These are phyloP conservation scores for Chrysopogon serrulatus DNA, from an alignment of 176 grass and related monocot species.

Conservation along the genomic window DNA sequence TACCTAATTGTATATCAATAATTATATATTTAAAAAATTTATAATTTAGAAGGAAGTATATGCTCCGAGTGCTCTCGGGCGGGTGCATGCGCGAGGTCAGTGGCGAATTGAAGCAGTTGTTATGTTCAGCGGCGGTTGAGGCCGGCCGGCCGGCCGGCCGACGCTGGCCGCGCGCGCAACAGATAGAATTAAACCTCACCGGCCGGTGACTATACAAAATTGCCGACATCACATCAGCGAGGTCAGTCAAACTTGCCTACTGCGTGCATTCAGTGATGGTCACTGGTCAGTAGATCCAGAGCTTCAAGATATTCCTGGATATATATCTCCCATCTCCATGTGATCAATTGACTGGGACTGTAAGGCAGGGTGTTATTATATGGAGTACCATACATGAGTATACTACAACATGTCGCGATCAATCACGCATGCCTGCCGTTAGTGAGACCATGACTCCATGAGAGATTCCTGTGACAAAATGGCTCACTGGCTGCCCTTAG, in stretches of 20 bases:
- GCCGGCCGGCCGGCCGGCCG: too few relatives aligned
- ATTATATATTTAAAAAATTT: too few relatives aligned
- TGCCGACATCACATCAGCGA: background rate
- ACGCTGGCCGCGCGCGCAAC: too few relatives aligned
- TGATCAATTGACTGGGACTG: background rate
- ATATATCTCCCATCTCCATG: background rate
- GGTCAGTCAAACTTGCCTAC: slow-evolving; percentile 6
- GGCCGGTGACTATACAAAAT: background rate
- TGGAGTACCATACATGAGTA: too few relatives aligned
- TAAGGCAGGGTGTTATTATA: too few relatives aligned
- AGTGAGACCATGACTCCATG: background rate
- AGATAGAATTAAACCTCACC: background rate
- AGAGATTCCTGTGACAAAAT: background rate
- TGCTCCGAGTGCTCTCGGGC: too few relatives aligned
- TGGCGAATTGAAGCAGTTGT: background rate
- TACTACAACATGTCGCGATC: background rate
- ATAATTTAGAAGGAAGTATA: too few relatives aligned
- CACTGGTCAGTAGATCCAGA: background rate
- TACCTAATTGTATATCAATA: too few relatives aligned
- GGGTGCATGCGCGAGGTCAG: background rate
- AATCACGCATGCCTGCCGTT: background rate
- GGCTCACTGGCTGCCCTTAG: background rate
- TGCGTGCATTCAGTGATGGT: background rate
- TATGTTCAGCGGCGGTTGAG: background rate
- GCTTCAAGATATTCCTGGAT: background rate